phyloP scores from a whole-genome alignment of 306 rosid species.

The Cyamopsis tetragonoloba region DNA sequence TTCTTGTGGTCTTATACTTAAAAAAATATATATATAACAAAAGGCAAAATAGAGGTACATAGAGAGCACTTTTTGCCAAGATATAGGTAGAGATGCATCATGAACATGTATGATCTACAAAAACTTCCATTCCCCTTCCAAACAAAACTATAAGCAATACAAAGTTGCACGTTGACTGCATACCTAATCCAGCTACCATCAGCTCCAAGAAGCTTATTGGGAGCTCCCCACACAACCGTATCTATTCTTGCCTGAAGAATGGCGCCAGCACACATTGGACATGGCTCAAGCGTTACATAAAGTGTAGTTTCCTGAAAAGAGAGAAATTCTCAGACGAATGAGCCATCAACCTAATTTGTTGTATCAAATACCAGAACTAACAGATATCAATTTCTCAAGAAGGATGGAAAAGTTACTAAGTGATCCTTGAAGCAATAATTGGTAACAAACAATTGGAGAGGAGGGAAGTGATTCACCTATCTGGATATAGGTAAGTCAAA shows the following conservation, averaged over 20 bases:
- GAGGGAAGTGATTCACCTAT: background rate
- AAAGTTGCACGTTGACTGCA: conserved; percentile 12
- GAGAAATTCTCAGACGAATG: conserved; percentile 26
- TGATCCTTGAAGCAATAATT: background rate
- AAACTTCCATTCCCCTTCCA: conserved; percentile 3
- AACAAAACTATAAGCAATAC: background rate
- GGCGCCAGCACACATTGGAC: conserved; percentile 99
- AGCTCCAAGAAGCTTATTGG: conserved; percentile 98
- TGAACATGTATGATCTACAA: background rate
- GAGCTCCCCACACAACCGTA: conserved; percentile 96
- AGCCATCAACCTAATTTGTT: conserved; percentile 10
- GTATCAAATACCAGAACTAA: conserved; percentile 13
- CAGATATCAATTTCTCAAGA: conserved; percentile 13
- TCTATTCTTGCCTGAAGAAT: conserved; percentile 82
- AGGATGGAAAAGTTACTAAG: background rate
- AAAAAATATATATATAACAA: no score
- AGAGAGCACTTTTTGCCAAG: background rate
- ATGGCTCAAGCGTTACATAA: conserved; percentile 94
- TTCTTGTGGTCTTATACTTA: no score
- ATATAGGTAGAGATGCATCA: background rate
- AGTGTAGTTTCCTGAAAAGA: conserved; percentile 64
- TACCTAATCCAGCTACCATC: conserved; percentile 99
- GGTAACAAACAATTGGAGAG: background rate
- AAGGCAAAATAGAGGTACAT: background rate
- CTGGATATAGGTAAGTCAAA: background rate